Conservation (phyloP, 2,329 filamentous ascomycete genomes). For the Pyricularia sp. region DNA sequence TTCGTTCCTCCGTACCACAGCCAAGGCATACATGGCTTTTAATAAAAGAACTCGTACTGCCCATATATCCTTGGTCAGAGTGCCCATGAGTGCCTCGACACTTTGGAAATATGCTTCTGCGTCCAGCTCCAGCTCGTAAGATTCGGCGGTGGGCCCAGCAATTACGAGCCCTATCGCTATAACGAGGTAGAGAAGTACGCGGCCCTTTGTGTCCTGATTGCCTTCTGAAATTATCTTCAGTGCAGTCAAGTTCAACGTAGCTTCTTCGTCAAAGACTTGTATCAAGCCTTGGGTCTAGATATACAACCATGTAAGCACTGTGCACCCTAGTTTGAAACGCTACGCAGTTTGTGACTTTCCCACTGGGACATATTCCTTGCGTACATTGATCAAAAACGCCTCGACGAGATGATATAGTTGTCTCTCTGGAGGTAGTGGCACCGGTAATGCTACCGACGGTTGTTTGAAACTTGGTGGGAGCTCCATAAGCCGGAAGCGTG, state of each 20-base stretch:
- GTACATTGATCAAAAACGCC: constrained; percentile 48
- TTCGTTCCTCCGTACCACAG: constrained; percentile 47
- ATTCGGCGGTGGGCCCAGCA: constrained; percentile 31
- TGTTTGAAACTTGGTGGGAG: not conserved
- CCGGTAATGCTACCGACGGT: not conserved
- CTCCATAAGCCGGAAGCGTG: constrained; percentile 1
- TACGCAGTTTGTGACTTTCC: constrained; percentile 5
- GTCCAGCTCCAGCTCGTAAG: not conserved
- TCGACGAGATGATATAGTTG: constrained; percentile 38
- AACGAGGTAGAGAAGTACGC: constrained; percentile 39
- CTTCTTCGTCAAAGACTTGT: constrained; percentile 41
- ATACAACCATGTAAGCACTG: not conserved
- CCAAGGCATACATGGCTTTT: constrained; percentile 52
- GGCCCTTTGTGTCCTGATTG: not conserved
- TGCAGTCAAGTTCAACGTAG: constrained; percentile 24
- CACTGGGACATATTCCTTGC: constrained; percentile 8
- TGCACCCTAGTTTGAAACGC: not conserved
- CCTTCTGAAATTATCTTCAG: constrained; percentile 2
- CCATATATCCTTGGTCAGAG: constrained; percentile 35
- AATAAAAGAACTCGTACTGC: constrained; percentile 49
- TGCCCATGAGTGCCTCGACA: not conserved
- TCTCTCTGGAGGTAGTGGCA: constrained; percentile 15
- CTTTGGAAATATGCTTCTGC: constrained; percentile 4
- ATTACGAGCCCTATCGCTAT: constrained; percentile 50
- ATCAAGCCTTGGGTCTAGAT: constrained; percentile 44